Percentiles rank a stretch among this genome's conserved stretches.
phyloP scores from a whole-genome alignment of 116 monocot genomes.

The Dioscorea cayenensis region DNA sequence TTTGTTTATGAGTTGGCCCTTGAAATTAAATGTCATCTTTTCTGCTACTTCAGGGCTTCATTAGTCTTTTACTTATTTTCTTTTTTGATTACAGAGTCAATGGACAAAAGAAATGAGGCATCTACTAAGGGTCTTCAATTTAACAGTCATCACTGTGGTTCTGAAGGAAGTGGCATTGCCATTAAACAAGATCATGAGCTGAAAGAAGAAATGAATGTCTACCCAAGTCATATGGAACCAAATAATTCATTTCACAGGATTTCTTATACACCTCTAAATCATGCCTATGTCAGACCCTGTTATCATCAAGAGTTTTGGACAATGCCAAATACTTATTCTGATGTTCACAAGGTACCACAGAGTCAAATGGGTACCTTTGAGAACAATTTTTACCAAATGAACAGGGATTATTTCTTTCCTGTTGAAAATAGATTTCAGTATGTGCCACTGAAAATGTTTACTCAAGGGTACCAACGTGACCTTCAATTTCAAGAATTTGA shows the following conservation, averaged over 20 bases:
- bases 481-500: conserved; percentile 86
- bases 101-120: conserved; percentile 52
- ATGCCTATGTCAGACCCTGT: conserved; percentile 29
- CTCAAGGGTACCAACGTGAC: conserved; percentile 50
- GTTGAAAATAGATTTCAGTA: conserved; percentile 56
- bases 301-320: conserved; percentile 43
- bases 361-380: conserved; percentile 30
- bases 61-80: background rate
- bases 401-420: conserved; percentile 36
- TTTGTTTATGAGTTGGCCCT: background rate
- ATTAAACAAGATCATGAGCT: conserved; percentile 40
- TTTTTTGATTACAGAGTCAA: conserved; percentile 42
- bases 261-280: conserved; percentile 31
- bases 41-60: background rate
- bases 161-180: conserved; percentile 31
- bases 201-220: conserved; percentile 24
- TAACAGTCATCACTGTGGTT: conserved; percentile 30
- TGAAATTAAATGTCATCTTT: background rate
- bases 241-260: conserved; percentile 28
- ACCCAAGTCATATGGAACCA: conserved; percentile 16
- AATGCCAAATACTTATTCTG: conserved; percentile 40
- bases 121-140: conserved; percentile 45
- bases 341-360: conserved; percentile 32
- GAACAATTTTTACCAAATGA: conserved; percentile 38
- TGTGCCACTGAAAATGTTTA: conserved; percentile 53